A percentile compares a stretch with the other conserved stretches of the same genome.
Evolutionary conservation across 257 asterid species (phyloP).

Genomic region (Henckelia pumila): DNA sequence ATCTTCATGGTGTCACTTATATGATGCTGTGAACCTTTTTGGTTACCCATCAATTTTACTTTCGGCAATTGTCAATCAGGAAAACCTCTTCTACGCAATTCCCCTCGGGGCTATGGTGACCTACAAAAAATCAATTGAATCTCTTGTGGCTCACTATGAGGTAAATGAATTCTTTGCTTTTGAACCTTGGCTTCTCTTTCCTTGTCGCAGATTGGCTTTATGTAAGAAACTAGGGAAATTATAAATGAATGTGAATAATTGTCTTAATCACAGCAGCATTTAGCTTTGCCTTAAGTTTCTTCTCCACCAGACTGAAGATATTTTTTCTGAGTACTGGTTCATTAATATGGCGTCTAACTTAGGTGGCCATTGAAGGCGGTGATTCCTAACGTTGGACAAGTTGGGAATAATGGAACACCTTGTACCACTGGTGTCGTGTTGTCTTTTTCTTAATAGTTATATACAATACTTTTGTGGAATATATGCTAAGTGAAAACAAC

Average conservation of each 20-base stretch:
- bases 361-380: not conserved
- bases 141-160: constrained; percentile 55
- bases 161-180: constrained; percentile 37
- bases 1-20: constrained; percentile 11
- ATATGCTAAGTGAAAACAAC: not conserved
- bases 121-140: constrained; percentile 64
- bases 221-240: not conserved
- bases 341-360: not conserved
- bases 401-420: not conserved
- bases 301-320: not conserved
- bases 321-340: not conserved
- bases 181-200: not conserved
- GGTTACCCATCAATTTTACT: constrained; percentile 21
- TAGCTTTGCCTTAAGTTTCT: no score
- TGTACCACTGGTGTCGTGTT: not conserved
- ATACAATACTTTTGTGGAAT: not conserved
- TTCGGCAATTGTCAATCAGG: constrained; percentile 46
- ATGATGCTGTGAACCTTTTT: constrained; percentile 18
- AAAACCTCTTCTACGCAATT: constrained; percentile 65
- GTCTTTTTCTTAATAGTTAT: not conserved
- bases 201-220: not conserved
- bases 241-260: no score
- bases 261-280: not conserved
- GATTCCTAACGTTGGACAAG: not conserved
- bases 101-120: constrained; percentile 65